A percentile compares a stretch with the other conserved stretches of the same genome.
These are phyloP conservation scores for Grosmannia clavigera DNA, from an alignment of 2,329 filamentous ascomycete species.

Conservation along the genomic window DNA sequence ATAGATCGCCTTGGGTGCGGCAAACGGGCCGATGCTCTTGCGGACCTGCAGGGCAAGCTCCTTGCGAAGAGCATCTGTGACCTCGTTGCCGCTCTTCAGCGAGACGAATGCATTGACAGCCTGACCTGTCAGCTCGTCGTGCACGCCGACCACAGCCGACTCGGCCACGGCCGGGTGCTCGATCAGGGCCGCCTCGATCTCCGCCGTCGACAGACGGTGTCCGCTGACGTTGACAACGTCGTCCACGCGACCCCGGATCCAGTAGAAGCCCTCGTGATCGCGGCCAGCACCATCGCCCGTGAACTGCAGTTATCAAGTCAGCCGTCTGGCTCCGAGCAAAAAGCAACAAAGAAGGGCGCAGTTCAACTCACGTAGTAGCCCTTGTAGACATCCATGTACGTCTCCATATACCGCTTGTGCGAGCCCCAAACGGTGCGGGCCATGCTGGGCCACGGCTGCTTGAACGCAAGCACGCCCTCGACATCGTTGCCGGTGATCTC, in stretches of 20 bases:
- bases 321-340: conserved; percentile 1
- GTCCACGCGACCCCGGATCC: conserved; percentile 96
- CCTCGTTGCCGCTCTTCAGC: conserved; percentile 73
- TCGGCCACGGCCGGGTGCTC: conserved; percentile 86
- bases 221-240: conserved; percentile 98
- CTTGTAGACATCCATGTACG: conserved; percentile 94
- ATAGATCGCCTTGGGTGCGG: conserved; percentile 85
- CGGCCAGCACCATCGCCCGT: conserved; percentile 89
- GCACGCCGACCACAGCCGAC: conserved; percentile 85
- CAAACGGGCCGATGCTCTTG: conserved; percentile 95
- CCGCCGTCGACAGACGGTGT: conserved; percentile 89
- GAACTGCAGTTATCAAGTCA: conserved; percentile 40
- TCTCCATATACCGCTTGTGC: conserved; percentile 98
- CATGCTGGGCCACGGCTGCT: conserved; percentile 98
- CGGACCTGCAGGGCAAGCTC: conserved; percentile 90
- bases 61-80: conserved; percentile 72
- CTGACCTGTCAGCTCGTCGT: conserved; percentile 90
- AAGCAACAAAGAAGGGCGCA: not conserved
- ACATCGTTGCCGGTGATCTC: conserved; percentile 94
- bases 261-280: conserved; percentile 98
- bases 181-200: conserved; percentile 93
- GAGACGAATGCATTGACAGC: conserved; percentile 94
- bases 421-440: conserved; percentile 94
- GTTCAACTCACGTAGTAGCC: conserved; percentile 72
- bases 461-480: conserved; percentile 92